Percentiles rank a stretch among this genome's conserved stretches.
Conservation (phyloP, 495 filamentous ascomycete genomes). For the Podospora australis region DNA sequence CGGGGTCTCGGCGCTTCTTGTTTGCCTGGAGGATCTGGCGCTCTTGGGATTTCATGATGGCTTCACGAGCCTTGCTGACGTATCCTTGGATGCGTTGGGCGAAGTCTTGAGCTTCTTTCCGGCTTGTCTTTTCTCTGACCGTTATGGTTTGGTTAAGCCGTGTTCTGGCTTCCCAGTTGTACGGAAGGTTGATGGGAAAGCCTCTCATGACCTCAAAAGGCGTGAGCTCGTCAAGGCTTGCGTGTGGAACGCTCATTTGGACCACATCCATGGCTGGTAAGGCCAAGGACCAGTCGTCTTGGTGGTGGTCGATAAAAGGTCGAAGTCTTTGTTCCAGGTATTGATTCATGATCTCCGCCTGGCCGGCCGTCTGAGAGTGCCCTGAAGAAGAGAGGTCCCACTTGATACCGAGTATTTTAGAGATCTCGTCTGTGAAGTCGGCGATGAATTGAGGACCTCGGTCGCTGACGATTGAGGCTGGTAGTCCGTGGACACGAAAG, state of each 20-base stretch:
- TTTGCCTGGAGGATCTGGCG: neutral
- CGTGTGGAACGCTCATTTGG: neutral
- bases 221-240: neutral
- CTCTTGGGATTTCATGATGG: neutral
- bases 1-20: neutral
- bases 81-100: neutral
- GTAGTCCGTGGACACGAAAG: neutral
- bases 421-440: neutral
- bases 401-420: neutral
- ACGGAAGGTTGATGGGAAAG: neutral
- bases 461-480: neutral
- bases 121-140: neutral
- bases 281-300: neutral
- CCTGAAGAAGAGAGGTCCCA: neutral
- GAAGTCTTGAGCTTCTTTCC: neutral
- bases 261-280: neutral
- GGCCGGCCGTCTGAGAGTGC: neutral
- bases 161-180: neutral
- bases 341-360: neutral
- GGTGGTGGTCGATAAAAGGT: neutral
- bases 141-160: neutral
- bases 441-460: neutral
- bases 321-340: neutral
- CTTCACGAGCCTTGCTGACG: neutral
- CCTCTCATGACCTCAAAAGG: neutral